phyloP scores from a whole-genome alignment of 2,329 filamentous ascomycete species.

The Hypoxylon sp. region DNA sequence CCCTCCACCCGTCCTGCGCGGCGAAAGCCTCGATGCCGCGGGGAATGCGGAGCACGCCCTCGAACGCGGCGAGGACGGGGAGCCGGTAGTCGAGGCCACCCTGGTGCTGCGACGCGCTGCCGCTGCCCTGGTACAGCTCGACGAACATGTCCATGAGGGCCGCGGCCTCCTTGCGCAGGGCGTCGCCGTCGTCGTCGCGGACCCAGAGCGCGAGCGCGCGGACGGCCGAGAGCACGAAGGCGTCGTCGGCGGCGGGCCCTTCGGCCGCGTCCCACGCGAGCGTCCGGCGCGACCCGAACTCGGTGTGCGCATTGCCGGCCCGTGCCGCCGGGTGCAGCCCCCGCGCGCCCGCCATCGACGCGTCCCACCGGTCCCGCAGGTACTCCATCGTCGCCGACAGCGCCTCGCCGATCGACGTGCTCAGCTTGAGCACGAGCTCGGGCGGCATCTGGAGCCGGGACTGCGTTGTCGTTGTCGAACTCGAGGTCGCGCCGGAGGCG shows the following conservation, averaged over 20 bases:
- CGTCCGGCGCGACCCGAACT: constrained; percentile 55
- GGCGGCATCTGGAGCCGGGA: constrained; percentile 58
- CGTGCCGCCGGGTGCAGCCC: constrained; percentile 67
- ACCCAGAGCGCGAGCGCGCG: constrained; percentile 70
- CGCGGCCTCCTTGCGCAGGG: constrained; percentile 62
- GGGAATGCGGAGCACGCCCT: constrained; percentile 61
- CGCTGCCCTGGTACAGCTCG: constrained; percentile 62
- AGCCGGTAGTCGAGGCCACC: constrained; percentile 61
- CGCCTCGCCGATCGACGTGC: constrained; percentile 67
- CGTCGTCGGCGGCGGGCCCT: constrained; percentile 59
- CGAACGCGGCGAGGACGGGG: constrained; percentile 65
- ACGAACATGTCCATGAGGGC: constrained; percentile 70
- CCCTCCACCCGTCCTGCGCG: constrained; percentile 61
- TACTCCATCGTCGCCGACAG: constrained; percentile 70
- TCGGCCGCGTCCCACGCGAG: constrained; percentile 67
- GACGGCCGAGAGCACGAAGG: constrained; percentile 66
- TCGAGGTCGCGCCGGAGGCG: constrained; percentile 25
- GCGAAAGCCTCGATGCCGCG: constrained; percentile 59
- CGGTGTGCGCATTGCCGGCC: constrained; percentile 52
- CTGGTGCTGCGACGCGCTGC: constrained; percentile 13
- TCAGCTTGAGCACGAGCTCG: constrained; percentile 67
- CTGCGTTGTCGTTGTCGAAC: too few species aligned
- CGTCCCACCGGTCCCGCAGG: constrained; percentile 74
- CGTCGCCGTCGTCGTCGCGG: constrained; percentile 71
- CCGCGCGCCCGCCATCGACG: constrained; percentile 66